Evolutionary conservation across 805 yeast species (phyloP), one percentile per base, ranked within the genome.

Genomic region (Saturnispora halmiae): DNA sequence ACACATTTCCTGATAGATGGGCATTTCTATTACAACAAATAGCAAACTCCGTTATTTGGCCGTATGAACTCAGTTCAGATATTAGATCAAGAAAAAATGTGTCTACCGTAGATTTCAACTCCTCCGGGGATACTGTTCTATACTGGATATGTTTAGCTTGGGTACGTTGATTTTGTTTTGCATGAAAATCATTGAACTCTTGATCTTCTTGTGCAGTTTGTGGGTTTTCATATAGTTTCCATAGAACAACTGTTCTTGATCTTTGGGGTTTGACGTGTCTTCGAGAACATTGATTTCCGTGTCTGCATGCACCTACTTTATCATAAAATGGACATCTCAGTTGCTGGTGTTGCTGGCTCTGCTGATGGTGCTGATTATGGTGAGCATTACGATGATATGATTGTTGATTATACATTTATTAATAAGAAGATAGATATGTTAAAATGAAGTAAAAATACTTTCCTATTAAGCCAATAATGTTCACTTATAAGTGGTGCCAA

Each of bases 251-350:
- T 0, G 90, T 80, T 41, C 68, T 65, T 1, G 94, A 81, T 31
- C 65, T 59, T 6, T 65, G 58, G 2, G 96, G 95, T 50, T 72
- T 72, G 16, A 72, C 66, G 58, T 87, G 88, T 42, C 70, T 70
- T 51, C 90, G 67, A 7, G 86, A 77, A 53, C 97, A 88, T 51
- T 79, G 80, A 44, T 79, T 87, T 1, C 96, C 96, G 58, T 88
- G 96, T 45, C 96, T 69, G 53, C 97, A 88, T 0, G 95, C 94
- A 1, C 97, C 97, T 24, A 86, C 83, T 56, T 81, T 84, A 4
- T 41, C 43, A 42, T 43, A 50, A 38, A 50, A 50, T n/a, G 33
- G 39, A n/a, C 53, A 50, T 14, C 34, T 36, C 29, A 9, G n/a
- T 27, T 13, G 29, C 13, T 13, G 9, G 6, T 27, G 29, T 27